Percentiles rank a stretch among this genome's conserved stretches.
These are phyloP conservation scores for Pinus taeda DNA, from an alignment of 75 land plant genomes.

Conservation along the genomic window DNA sequence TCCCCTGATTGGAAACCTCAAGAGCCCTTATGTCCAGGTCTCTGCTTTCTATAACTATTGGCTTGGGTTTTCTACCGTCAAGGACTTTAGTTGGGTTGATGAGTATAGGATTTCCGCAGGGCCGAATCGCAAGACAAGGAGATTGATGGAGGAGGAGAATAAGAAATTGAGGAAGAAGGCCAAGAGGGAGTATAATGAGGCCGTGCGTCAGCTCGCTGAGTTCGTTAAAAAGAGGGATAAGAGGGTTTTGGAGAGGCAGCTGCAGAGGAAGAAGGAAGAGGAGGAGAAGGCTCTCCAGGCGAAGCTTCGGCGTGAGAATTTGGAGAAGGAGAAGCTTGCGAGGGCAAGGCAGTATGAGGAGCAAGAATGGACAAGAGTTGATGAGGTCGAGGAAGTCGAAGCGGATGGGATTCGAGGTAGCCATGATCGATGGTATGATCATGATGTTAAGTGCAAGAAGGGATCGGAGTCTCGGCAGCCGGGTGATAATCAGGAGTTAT, in stretches of 20 bases:
- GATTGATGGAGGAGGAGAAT: constrained; percentile 96
- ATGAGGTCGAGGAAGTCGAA: constrained; percentile 23
- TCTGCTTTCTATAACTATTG: constrained; percentile 79
- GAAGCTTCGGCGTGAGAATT: constrained; percentile 50
- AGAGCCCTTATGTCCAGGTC: constrained; percentile 59
- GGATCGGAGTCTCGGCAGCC: background rate
- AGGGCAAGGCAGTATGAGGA: constrained; percentile 61
- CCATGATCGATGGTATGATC: constrained; percentile 13
- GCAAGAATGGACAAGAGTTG: constrained; percentile 74
- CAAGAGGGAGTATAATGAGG: constrained; percentile 79
- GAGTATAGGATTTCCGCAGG: constrained; percentile 63
- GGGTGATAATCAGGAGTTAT: constrained; percentile 32
- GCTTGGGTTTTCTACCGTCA: constrained; percentile 73
- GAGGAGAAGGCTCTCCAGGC: constrained; percentile 49
- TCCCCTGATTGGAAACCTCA: constrained; percentile 69
- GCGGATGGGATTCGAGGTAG: constrained; percentile 18
- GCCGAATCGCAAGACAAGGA: constrained; percentile 54
- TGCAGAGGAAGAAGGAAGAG: constrained; percentile 45
- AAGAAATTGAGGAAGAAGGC: constrained; percentile 88
- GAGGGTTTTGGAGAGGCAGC: constrained; percentile 78
- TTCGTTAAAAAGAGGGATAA: constrained; percentile 96
- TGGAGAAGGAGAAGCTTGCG: constrained; percentile 55
- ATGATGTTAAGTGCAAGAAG: constrained; percentile 15
- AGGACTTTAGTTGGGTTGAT: constrained; percentile 93
- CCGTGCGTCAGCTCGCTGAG: constrained; percentile 72